A percentile compares a stretch with the other conserved stretches of the same genome.
phyloP scores from a whole-genome alignment of 106 monocot species.

The Amphibolis antarctica region DNA sequence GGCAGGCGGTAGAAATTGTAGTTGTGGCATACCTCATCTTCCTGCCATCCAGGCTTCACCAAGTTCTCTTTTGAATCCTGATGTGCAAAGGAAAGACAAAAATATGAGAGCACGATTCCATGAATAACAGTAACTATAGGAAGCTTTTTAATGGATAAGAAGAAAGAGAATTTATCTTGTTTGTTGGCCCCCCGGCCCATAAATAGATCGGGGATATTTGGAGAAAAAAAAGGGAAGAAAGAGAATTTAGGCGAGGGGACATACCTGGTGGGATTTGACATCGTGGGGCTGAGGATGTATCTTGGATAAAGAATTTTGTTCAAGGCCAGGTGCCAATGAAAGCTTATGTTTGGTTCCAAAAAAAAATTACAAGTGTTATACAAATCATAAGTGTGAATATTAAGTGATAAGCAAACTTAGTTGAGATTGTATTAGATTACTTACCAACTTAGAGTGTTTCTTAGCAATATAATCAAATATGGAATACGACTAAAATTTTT shows the following conservation, averaged over 20 bases:
- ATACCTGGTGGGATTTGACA: not conserved
- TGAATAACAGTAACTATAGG: not conserved
- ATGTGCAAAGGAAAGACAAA: not conserved
- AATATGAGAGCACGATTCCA: not conserved
- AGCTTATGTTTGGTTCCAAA: not conserved
- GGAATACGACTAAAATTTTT: not conserved
- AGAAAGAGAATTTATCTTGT: no score
- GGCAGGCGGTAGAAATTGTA: no score
- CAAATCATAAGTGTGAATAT: no score
- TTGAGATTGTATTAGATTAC: no score
- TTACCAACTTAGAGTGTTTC: no score
- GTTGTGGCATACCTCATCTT: not conserved
- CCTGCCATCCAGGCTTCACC: not conserved
- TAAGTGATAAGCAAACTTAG: no score
- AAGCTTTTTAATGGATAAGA: not conserved
- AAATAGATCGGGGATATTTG: no score
- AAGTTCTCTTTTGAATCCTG: constrained; percentile 3
- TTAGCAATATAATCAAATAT: no score
- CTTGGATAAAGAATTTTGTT: not conserved
- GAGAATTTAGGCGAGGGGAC: no score
- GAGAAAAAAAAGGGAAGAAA: no score
- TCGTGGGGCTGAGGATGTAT: not conserved
- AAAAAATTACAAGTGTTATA: not conserved
- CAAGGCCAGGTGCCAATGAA: not conserved
- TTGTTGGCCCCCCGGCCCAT: no score